Evolutionary conservation across 305 asterid species (phyloP).

Genomic region (Fraxinus greggii): DNA sequence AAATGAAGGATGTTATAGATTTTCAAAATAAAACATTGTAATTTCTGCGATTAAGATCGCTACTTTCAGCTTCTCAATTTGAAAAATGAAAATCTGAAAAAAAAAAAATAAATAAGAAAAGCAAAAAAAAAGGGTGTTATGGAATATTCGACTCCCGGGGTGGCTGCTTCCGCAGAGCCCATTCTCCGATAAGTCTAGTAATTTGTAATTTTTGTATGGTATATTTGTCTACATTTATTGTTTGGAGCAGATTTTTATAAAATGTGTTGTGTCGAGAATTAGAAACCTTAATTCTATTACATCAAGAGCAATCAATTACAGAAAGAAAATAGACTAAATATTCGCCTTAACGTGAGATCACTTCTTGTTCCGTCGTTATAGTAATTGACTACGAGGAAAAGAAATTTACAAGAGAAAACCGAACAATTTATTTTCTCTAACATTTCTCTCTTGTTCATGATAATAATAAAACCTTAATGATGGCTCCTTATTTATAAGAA

Average conservation of each 20-base stretch:
- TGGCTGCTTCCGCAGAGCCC: not conserved
- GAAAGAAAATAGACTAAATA: not conserved
- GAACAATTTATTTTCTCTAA: no score
- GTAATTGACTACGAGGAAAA: no score
- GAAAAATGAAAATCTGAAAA: not conserved
- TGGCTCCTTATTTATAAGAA: not conserved
- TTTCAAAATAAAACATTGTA: not conserved
- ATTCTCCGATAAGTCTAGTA: not conserved
- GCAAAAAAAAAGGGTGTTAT: not conserved
- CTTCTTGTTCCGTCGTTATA: not conserved
- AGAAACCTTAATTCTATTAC: not conserved
- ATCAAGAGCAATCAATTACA: not conserved
- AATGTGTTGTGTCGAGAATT: not conserved
- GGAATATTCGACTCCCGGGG: not conserved
- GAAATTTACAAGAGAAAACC: not conserved
- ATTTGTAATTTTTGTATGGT: not conserved
- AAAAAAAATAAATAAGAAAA: no score
- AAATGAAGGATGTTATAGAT: not conserved
- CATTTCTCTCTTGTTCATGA: no score
- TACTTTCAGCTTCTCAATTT: not conserved
- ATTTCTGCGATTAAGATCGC: not conserved
- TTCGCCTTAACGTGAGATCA: not conserved
- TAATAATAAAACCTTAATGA: not conserved
- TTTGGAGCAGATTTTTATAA: not conserved
- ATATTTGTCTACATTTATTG: not conserved